Evolutionary conservation across 495 filamentous ascomycete species (phyloP).

Genomic region (Bryoglossum gracile): DNA sequence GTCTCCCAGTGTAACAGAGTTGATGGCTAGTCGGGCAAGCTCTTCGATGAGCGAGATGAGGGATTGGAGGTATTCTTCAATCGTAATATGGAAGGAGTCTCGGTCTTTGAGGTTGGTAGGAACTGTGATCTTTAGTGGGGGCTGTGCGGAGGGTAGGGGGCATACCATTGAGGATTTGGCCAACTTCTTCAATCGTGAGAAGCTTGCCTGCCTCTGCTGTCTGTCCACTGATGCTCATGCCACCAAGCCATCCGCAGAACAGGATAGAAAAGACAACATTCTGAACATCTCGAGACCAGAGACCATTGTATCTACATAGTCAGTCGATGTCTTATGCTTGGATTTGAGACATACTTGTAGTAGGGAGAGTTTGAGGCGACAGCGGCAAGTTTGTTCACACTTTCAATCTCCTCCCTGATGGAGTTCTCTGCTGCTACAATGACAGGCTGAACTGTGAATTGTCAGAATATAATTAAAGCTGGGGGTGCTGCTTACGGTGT

Average conservation of each 20-base stretch:
- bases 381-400: constrained; percentile 52
- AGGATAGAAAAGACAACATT: constrained; percentile 68
- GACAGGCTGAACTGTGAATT: constrained; percentile 27
- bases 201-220: constrained; percentile 47
- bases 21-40: constrained; percentile 77
- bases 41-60: constrained; percentile 85
- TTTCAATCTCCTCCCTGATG: constrained; percentile 50
- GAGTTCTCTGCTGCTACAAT: constrained; percentile 44
- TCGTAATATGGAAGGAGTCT: constrained; percentile 89
- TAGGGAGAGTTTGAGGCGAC: constrained; percentile 81
- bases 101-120: constrained; percentile 86
- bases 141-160: constrained; percentile 4
- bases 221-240: constrained; percentile 36
- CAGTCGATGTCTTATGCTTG: not conserved
- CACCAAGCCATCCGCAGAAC: constrained; percentile 71
- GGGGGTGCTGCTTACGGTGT: constrained; percentile 53
- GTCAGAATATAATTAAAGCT: constrained; percentile 5
- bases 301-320: constrained; percentile 56
- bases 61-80: constrained; percentile 91
- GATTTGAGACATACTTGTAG: constrained; percentile 59
- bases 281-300: constrained; percentile 82
- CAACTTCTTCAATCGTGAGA: constrained; percentile 82
- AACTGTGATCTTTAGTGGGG: constrained; percentile 44
- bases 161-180: constrained; percentile 64
- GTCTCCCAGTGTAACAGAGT: constrained; percentile 90